Conservation (phyloP, 164 flowering plant genomes). For the Tetracentron sinense region DNA sequence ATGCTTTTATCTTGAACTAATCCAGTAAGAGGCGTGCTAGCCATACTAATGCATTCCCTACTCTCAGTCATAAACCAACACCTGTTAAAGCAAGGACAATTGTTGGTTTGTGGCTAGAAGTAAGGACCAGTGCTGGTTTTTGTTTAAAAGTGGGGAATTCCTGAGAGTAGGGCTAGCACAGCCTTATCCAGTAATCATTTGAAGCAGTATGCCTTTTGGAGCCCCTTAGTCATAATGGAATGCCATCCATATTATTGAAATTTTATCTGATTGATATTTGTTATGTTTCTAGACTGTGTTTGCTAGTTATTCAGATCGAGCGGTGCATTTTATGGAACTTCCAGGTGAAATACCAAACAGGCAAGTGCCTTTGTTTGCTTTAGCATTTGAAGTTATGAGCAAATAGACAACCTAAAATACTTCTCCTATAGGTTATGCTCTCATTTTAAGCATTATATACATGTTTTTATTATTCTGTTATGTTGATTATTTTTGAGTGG, state of each 20-base stretch:
- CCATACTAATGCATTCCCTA: too few species aligned
- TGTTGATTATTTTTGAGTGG: too few species aligned
- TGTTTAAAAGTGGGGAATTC: too few species aligned
- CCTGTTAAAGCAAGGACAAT: too few species aligned
- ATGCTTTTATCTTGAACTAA: not conserved
- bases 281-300: constrained; percentile 59
- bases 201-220: not conserved
- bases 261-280: constrained; percentile 4
- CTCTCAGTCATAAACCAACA: too few species aligned
- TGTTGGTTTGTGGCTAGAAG: too few species aligned
- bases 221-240: not conserved
- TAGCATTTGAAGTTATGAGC: not conserved
- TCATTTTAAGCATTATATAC: not conserved
- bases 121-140: too few species aligned
- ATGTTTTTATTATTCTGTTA: too few species aligned
- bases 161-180: too few species aligned
- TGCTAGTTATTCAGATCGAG: constrained; percentile 75
- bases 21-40: too few species aligned
- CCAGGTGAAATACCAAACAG: constrained; percentile 98
- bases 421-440: not conserved
- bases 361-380: constrained; percentile 34
- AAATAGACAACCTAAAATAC: not conserved
- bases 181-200: not conserved
- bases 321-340: constrained; percentile 97
- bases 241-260: not conserved